Evolutionary conservation across 441 rosid species (phyloP).

Genomic region (Erysimum cheiri): DNA sequence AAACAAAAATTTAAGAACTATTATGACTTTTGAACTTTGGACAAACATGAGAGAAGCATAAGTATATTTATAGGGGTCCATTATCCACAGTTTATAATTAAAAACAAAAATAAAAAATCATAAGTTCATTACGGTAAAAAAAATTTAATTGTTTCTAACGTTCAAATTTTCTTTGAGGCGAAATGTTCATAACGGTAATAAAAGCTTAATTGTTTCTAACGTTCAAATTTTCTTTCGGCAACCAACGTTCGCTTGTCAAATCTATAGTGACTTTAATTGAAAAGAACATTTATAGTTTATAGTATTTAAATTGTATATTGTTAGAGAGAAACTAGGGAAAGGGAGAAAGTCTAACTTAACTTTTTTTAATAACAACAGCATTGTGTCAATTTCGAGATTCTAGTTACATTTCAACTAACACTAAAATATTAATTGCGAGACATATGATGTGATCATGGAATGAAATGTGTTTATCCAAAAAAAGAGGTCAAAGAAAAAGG

Average conservation of each 20-base stretch:
- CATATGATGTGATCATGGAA: neutral
- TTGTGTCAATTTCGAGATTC: neutral
- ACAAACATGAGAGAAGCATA: neutral
- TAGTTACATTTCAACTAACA: conserved; percentile 16
- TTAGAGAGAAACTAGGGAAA: too few species aligned
- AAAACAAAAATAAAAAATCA: neutral
- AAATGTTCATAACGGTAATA: neutral
- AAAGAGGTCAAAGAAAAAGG: too few species aligned
- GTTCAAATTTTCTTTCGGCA: neutral
- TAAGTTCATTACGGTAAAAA: neutral
- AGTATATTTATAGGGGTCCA: neutral
- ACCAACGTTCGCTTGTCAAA: neutral
- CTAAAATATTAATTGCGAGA: neutral
- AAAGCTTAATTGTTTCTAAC: neutral
- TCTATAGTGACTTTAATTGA: neutral
- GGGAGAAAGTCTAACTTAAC: too few species aligned
- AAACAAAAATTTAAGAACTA: neutral
- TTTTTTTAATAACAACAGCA: too few species aligned
- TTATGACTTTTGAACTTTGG: neutral
- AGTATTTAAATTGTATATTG: too few species aligned
- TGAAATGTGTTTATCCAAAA: neutral
- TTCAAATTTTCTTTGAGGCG: neutral
- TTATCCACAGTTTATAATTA: neutral
- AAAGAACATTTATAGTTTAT: too few species aligned
- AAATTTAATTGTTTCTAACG: neutral